Conservation (phyloP, 345 rosid species). For the Mangifera indica region DNA sequence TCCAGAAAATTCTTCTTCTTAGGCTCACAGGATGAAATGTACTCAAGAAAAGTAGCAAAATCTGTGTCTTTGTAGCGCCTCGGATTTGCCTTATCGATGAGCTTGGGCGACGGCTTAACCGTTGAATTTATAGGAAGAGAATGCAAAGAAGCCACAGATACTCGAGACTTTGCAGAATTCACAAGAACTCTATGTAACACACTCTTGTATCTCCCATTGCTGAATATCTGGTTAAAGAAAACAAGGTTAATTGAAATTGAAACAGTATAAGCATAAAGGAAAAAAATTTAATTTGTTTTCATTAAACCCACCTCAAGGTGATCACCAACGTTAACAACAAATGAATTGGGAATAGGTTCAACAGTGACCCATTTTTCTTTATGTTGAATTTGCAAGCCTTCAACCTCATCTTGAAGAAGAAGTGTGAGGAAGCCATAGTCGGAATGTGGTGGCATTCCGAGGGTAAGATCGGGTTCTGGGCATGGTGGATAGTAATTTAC, state of each 20-base stretch:
- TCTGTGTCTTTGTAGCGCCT: constrained; percentile 58
- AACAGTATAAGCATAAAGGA: not conserved
- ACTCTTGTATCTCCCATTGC: constrained; percentile 90
- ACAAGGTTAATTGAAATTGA: not conserved
- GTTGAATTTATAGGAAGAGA: constrained; percentile 46
- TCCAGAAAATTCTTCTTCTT: constrained; percentile 76
- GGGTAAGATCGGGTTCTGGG: constrained; percentile 81
- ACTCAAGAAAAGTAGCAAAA: constrained; percentile 67
- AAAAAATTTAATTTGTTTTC: not conserved
- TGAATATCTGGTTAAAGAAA: constrained; percentile 25
- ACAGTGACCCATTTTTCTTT: constrained; percentile 69
- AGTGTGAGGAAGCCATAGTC: constrained; percentile 89
- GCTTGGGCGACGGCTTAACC: constrained; percentile 48
- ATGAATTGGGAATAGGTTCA: constrained; percentile 63
- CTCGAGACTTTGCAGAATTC: constrained; percentile 50
- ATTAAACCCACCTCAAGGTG: constrained; percentile 68
- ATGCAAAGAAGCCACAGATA: constrained; percentile 78
- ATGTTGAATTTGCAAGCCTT: constrained; percentile 65
- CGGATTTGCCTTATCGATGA: constrained; percentile 52
- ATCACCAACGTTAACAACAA: constrained; percentile 85
- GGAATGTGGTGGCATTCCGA: constrained; percentile 95
- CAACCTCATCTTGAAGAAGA: constrained; percentile 78
- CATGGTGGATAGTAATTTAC: constrained; percentile 78
- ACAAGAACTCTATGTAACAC: constrained; percentile 76
- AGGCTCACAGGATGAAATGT: constrained; percentile 61